Base-by-base conservation (phyloP, 2,329 filamentous ascomycete species). In the Ambrosiella xylebori region DNA sequence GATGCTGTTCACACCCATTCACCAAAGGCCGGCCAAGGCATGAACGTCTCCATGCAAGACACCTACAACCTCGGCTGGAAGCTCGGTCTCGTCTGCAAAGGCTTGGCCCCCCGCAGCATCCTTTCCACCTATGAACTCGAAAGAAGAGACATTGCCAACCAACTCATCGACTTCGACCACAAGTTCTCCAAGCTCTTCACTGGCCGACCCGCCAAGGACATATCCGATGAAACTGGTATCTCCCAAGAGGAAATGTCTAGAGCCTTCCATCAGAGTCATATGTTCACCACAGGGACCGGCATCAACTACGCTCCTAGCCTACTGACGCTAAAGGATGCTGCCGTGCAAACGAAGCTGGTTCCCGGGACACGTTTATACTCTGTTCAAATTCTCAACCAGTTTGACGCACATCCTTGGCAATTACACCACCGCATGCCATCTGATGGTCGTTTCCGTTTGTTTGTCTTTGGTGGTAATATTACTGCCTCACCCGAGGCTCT, bases 11-110 rank as follows among this genome's bases (percentile, higher is more conserved):
- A 71, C 62, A 71, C 68, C 0, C 67, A 71, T 59, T 61, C 59
- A 1, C 78, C 78, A 3, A 82, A 82, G 65, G 79, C 77, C 1
- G 79, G 79, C 2, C 79, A 82, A 65, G 80, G 81, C 35, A 84
- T 84, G 80, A 85, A 85, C 63, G 76, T 83, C 2, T 77, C 73
- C 17, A 82, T 85, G 76, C 80, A 83, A 63, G 81, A 85, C 65
- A 66, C 71, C 0, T 76, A 71, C 64, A 78, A 78, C 60, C 71
- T 77, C 0, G 74, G 73, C 3, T 77, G 75, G 75, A 78, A 78
- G 64, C 65, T 77, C 1, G 72, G 69, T 0, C 62, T 67, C 1
- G 70, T 71, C 3, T 62, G 66, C 15, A 70, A 71, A 59, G 70
- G 70, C 11, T 64, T 71, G 1, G 67, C 70, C 0, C 67, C 69